These are phyloP conservation scores for Jatropha multifida DNA, from an alignment of 441 rosid genomes.

Conservation along the genomic window DNA sequence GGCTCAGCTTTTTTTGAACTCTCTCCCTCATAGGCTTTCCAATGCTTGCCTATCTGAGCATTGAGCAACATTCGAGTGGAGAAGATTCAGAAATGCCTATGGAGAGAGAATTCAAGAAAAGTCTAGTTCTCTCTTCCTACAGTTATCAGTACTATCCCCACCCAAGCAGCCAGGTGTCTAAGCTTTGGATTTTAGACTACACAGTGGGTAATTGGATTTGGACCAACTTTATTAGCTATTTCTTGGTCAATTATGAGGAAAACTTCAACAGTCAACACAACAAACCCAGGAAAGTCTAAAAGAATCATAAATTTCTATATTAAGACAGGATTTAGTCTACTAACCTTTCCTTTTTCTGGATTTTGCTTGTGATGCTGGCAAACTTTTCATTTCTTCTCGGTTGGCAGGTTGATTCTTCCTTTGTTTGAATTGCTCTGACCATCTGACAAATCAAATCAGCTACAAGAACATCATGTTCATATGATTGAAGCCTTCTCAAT, in stretches of 20 bases:
- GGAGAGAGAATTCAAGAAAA: slow-evolving; percentile 24
- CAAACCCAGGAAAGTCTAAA: neutral
- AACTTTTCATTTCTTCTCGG: neutral
- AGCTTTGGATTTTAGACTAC: neutral
- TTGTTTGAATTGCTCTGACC: slow-evolving; percentile 1
- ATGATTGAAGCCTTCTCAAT: neutral
- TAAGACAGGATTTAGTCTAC: neutral
- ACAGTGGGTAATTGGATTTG: neutral
- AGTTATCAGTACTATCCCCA: neutral
- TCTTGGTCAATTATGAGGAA: neutral
- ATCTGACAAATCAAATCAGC: slow-evolving; percentile 7
- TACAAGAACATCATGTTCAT: neutral
- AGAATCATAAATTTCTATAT: neutral
- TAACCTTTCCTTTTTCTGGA: neutral
- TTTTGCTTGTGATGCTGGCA: slow-evolving; percentile 5
- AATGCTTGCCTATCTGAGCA: neutral
- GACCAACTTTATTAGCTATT: neutral
- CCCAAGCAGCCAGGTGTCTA: neutral
- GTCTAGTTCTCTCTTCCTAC: slow-evolving; percentile 21
- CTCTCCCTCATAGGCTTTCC: slow-evolving; percentile 40
- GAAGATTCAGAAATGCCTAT: slow-evolving; percentile 19
- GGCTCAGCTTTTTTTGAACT: slow-evolving; percentile 28
- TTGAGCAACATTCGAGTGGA: neutral
- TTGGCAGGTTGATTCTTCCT: neutral
- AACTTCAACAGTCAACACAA: neutral